Evolutionary conservation across 2,329 filamentous ascomycete species (phyloP).

Genomic region (Scedosporium apiospermum): DNA sequence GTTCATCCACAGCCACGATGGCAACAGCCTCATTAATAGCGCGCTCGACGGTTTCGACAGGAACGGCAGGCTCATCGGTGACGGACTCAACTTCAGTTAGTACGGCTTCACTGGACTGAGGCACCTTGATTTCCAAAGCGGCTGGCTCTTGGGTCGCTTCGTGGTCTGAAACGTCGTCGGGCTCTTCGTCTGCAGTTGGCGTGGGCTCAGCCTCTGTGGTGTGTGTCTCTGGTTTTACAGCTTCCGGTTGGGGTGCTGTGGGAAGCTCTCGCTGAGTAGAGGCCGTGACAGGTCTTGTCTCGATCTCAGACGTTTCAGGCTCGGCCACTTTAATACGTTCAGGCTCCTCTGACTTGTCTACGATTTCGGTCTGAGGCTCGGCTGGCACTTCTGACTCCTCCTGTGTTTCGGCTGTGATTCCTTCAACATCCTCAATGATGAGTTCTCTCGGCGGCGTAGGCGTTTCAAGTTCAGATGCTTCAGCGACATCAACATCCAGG

Average conservation of each 20-base stretch:
- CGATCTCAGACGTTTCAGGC: not conserved
- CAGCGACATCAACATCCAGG: not conserved
- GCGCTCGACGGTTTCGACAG: too few species aligned
- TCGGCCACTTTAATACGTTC: not conserved
- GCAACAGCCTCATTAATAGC: too few species aligned
- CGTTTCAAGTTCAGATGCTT: not conserved
- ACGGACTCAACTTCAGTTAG: too few species aligned
- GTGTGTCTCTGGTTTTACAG: not conserved
- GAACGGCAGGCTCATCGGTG: too few species aligned
- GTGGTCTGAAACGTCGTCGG: not conserved
- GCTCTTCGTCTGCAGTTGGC: not conserved
- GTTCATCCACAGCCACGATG: not conserved
- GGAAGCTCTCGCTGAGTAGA: not conserved
- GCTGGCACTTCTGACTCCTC: not conserved
- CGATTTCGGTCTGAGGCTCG: not conserved
- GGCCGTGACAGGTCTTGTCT: not conserved
- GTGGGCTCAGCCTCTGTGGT: not conserved
- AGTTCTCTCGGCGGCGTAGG: not conserved
- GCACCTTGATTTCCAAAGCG: not conserved
- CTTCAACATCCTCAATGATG: not conserved
- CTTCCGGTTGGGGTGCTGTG: not conserved
- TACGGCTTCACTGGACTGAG: not conserved
- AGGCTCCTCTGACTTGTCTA: not conserved
- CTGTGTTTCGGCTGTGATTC: not conserved
- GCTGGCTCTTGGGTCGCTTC: not conserved